Evolutionary conservation across 106 monocot species (phyloP).

Genomic region (Dendrobium officinale): DNA sequence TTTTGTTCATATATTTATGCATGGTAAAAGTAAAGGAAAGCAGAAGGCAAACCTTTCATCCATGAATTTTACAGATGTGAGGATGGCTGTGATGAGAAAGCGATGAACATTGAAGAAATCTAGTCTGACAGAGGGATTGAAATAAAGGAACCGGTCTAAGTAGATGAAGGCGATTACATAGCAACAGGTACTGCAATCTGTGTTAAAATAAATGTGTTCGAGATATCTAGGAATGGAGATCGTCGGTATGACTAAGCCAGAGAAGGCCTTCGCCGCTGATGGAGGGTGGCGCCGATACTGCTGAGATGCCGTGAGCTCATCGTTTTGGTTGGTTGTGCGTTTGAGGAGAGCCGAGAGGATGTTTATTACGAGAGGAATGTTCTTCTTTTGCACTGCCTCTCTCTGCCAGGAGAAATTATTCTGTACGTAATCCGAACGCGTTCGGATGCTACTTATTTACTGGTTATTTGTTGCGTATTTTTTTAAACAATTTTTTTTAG

Average conservation of each 20-base stretch:
- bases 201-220: constrained; percentile 5
- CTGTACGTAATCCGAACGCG: too few relatives aligned
- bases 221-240: constrained; percentile 7
- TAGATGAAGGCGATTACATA: constrained; percentile 11
- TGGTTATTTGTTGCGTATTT: too few relatives aligned
- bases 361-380: constrained; percentile 8
- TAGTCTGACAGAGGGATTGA: not conserved
- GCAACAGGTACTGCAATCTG: constrained; percentile 9
- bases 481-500: too few relatives aligned
- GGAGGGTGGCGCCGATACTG: not conserved
- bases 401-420: too few relatives aligned
- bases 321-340: constrained; percentile 15
- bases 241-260: not conserved
- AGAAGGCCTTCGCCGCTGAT: not conserved
- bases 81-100: constrained; percentile 7
- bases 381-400: constrained; percentile 1
- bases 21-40: too few relatives aligned
- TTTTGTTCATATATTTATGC: too few relatives aligned
- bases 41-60: too few relatives aligned
- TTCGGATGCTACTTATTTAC: too few relatives aligned
- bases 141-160: constrained; percentile 9
- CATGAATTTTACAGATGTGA: too few relatives aligned
- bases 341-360: constrained; percentile 19
- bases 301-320: not conserved
- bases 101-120: constrained; percentile 14